Base-by-base conservation (phyloP, 2,329 filamentous ascomycete species). In the Zymoseptoria pseudotritici region DNA sequence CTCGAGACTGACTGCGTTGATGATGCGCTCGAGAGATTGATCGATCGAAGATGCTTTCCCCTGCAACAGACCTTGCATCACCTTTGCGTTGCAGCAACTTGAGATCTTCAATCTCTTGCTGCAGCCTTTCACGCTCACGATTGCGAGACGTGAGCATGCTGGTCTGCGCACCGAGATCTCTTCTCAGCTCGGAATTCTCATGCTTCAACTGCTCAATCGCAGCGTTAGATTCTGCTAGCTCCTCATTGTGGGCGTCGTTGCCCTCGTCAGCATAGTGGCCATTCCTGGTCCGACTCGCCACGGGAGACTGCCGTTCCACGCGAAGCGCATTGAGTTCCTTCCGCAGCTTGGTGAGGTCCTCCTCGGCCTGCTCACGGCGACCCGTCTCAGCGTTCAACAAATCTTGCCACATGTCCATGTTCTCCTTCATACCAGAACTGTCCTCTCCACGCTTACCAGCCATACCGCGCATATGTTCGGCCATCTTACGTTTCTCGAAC, bases 61-160 rank as follows among this genome's bases (percentile, higher is more conserved):
- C 86, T 1, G 91, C 80, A 57, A 83, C 74, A 2, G 83, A 86
- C 59, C 81, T 77, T 70, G 66, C 82, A 63, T 84, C 88, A 29
- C 84, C 85, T 63, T 90, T 86, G 58, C 91, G 86, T 65, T 91
- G 87, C 1, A 89, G 86, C 68, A 97, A 85, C 76, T 97, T 99
- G 63, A 99, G 80, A 63, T 97, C 92, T 75, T 99, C 94, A 63
- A 97, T 97, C 73, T 99, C 93, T 71, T 96, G 91, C 73, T 97
- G 96, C 8, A 99, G 80, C 4, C 91, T 86, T 72, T 97, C 92
- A 71, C 96, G 95, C 72, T 99, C 94, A 24, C 91, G 88, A 70
- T 97, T 97, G 22, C 94, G 84, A 42, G 94, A 97, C 1, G 93
- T 97, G 36, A 99, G 82, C 91, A 99, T 97, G 0, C 92, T 97